Percentiles rank a stretch among this genome's conserved stretches.
Evolutionary conservation across 139 green algal species (phyloP).

Genomic region (Ettlia oleoabundans): DNA sequence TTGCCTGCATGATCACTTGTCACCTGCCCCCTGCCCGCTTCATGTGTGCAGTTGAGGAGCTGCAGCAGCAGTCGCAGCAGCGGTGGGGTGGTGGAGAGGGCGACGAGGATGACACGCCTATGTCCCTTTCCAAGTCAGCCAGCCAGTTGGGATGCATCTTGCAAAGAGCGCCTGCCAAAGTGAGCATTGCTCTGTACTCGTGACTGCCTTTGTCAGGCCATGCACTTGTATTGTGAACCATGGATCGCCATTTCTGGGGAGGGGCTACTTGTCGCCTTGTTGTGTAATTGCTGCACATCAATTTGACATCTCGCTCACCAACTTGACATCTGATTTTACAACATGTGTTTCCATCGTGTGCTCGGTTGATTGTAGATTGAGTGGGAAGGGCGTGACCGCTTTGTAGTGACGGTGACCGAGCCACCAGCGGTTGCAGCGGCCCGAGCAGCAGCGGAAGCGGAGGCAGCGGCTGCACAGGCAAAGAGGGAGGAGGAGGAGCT

Average conservation of each 20-base stretch:
- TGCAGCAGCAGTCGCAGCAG: background rate
- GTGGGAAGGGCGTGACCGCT: conserved; percentile 54
- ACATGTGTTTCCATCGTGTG: too few relatives aligned
- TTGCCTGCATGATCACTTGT: background rate
- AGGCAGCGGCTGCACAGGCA: background rate
- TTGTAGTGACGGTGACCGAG: conserved; percentile 47
- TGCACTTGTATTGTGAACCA: too few relatives aligned
- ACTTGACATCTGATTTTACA: too few relatives aligned
- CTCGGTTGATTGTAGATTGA: too few relatives aligned
- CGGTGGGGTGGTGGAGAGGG: background rate
- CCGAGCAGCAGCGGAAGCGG: background rate
- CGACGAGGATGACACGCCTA: background rate
- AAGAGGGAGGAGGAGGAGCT: background rate
- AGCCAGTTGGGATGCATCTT: conserved; percentile 23
- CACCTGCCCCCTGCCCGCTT: background rate
- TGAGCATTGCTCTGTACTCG: too few relatives aligned
- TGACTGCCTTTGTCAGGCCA: too few relatives aligned
- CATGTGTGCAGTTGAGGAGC: background rate
- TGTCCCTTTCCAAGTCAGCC: background rate
- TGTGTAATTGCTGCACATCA: too few relatives aligned
- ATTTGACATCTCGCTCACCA: too few relatives aligned
- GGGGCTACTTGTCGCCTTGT: too few relatives aligned
- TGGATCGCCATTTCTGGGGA: too few relatives aligned
- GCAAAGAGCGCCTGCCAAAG: conserved; percentile 50
- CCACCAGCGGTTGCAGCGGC: background rate